Base-by-base conservation (phyloP, 176 grass and related monocot species). In the Zea luxurians region DNA sequence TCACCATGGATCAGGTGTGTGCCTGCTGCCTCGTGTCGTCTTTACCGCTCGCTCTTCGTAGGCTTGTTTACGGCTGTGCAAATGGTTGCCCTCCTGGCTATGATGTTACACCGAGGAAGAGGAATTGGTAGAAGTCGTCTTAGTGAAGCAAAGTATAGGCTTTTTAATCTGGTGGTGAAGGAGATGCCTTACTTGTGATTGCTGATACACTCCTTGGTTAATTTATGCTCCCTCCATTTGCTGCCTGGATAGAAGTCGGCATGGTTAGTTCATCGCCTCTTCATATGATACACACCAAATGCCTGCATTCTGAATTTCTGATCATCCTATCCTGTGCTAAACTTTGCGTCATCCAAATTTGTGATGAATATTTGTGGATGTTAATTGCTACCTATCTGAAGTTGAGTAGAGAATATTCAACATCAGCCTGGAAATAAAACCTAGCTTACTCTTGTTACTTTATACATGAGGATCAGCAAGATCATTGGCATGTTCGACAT, bases 1-100 rank as follows among this genome's bases (percentile, higher is more conserved):
- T 99, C 52, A 16, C 78, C 75, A 91, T 99, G 96, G 96, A 99
- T 89, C 96, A 99, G 92, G 96, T 95, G 72, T 61, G 69, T 78
- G 75, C 18, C 17, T 57, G 53, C 53, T n/a, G 16, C 63, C 50
- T 61, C 16, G 18, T 16, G 10, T 37, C 4, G 4, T 27, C 15
- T 54, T 70, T 76, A 48, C 43, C 3, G 41, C 48, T 48, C 40
- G 59, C 20, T 72, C 65, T 82, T 82, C 64, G 3, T 71, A 63
- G 34, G 48, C 71, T 68, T 77, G 12, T 91, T 80, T 69, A 72
- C 71, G 43, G 74, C 71, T 80, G 48, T 84, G 86, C 77, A 50
- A 71, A 63, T 70, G 71, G 35, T 64, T 70, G 77, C 62, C 44
- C 17, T 77, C 67, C 82, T 36, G 44, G 13, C 49, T 54, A 67